Conservation (phyloP, 768 basidiomycete genomes). For the Austroboletus eburneus region DNA sequence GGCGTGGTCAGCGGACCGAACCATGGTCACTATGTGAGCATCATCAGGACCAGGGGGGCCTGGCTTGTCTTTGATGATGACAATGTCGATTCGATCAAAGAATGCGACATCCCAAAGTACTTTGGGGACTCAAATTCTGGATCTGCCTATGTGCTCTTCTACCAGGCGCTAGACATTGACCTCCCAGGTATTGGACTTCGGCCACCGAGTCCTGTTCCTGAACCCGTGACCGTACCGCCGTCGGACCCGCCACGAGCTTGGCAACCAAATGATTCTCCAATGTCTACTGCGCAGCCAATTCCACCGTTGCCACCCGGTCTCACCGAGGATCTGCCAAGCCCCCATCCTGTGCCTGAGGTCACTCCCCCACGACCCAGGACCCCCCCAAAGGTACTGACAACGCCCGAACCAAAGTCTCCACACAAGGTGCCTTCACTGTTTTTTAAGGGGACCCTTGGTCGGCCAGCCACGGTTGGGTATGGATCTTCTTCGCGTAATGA, state of each 20-base stretch:
- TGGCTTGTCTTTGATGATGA: slow-evolving; percentile 99
- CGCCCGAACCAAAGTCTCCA: slow-evolving; percentile 20
- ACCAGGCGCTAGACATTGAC: slow-evolving; percentile 90
- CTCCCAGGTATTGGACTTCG: slow-evolving; percentile 65
- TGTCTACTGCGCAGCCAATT: slow-evolving; percentile 17
- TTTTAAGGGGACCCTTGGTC: slow-evolving; percentile 16
- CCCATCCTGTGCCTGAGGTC: slow-evolving; percentile 13
- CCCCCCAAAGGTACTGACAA: slow-evolving; percentile 19
- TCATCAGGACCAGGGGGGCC: slow-evolving; percentile 77
- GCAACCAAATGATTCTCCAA: slow-evolving; percentile 25
- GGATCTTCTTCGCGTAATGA: slow-evolving; percentile 15
- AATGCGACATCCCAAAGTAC: slow-evolving; percentile 87
- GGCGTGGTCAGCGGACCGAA: slow-evolving; percentile 74
- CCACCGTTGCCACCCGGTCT: slow-evolving; percentile 38
- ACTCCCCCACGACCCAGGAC: slow-evolving; percentile 14
- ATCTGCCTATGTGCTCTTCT: slow-evolving; percentile 95
- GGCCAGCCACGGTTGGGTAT: slow-evolving; percentile 11
- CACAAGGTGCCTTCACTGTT: slow-evolving; percentile 19
- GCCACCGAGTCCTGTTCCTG: slow-evolving; percentile 20
- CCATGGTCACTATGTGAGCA: slow-evolving; percentile 96
- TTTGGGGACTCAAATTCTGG: slow-evolving; percentile 89
- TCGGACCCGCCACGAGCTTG: slow-evolving; percentile 10
- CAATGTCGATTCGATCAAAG: slow-evolving; percentile 81
- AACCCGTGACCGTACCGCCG: slow-evolving; percentile 15
- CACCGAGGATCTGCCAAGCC: slow-evolving; percentile 19